Evolutionary conservation across 192 early-diverging fungal species (phyloP).

Genomic region (Spizellomyces punctatus): DNA sequence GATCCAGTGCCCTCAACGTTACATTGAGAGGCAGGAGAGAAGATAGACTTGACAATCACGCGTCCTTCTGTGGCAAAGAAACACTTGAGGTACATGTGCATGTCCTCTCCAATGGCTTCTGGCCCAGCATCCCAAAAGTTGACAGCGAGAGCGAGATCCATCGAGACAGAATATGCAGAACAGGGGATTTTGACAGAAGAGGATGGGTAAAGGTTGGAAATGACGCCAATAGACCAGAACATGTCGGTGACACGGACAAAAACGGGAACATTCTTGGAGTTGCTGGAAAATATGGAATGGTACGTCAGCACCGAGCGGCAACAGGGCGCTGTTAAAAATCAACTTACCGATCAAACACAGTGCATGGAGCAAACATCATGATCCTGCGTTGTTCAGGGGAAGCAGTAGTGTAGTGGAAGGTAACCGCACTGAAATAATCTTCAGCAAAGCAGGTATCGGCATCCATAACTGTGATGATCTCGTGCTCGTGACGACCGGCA

Average conservation of each 20-base stretch:
- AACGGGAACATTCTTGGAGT: slow-evolving; percentile 69
- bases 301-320: slow-evolving; percentile 7
- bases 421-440: slow-evolving; percentile 62
- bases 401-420: slow-evolving; percentile 51
- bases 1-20: slow-evolving; percentile 62
- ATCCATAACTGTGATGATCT: slow-evolving; percentile 74
- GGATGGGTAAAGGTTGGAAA: slow-evolving; percentile 69
- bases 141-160: slow-evolving; percentile 71
- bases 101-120: slow-evolving; percentile 80
- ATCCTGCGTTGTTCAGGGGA: slow-evolving; percentile 47
- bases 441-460: slow-evolving; percentile 75
- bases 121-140: slow-evolving; percentile 78
- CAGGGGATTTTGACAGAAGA: slow-evolving; percentile 71
- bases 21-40: slow-evolving; percentile 66
- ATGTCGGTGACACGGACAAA: slow-evolving; percentile 73
- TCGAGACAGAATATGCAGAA: slow-evolving; percentile 73
- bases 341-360: slow-evolving; percentile 58
- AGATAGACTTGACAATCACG: slow-evolving; percentile 70
- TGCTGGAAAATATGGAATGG: slow-evolving; percentile 40
- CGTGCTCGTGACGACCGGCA: slow-evolving; percentile 52
- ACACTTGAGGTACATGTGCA: slow-evolving; percentile 83
- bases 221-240: slow-evolving; percentile 75
- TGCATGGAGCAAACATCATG: slow-evolving; percentile 60
- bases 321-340: slow-evolving; percentile 1
- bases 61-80: slow-evolving; percentile 72